Percentiles rank a stretch among this genome's conserved stretches.
Evolutionary conservation across 177 flowering plant genomes (phyloP).

Genomic region (Vitis hybrid): DNA sequence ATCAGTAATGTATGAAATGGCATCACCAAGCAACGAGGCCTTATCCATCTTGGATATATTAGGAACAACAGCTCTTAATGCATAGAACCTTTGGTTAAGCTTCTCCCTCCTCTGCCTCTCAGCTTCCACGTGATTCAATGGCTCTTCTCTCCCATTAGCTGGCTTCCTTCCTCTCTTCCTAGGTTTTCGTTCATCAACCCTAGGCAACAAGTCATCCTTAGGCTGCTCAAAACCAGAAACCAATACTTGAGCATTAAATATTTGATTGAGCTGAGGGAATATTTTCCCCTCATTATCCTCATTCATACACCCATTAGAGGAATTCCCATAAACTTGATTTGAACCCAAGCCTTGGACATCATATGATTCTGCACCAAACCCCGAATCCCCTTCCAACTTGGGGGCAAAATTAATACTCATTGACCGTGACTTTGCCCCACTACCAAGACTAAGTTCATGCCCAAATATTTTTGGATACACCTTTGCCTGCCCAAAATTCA

Average conservation of each 20-base stretch:
- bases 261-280: conserved; percentile 42
- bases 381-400: conserved; percentile 68
- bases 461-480: conserved; percentile 68
- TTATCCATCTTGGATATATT: conserved; percentile 91
- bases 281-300: conserved; percentile 42
- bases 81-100: conserved; percentile 84
- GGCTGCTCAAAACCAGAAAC: conserved; percentile 33
- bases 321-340: conserved; percentile 40
- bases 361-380: conserved; percentile 40
- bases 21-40: conserved; percentile 87
- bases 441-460: conserved; percentile 63
- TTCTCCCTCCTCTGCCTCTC: conserved; percentile 87
- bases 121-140: conserved; percentile 85
- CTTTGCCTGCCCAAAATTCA: conserved; percentile 29
- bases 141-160: conserved; percentile 83
- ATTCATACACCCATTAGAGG: conserved; percentile 46
- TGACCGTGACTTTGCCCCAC: conserved; percentile 36
- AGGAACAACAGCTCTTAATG: conserved; percentile 83
- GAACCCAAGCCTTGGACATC: conserved; percentile 28
- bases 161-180: conserved; percentile 88
- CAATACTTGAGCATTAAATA: conserved; percentile 24
- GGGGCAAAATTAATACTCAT: conserved; percentile 57
- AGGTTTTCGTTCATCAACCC: conserved; percentile 55
- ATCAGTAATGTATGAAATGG: conserved; percentile 77
- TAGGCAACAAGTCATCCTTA: conserved; percentile 31